Evolutionary conservation across 805 yeast genomes (phyloP).

Genomic region (Groenewaldozyma salmanticensis): DNA sequence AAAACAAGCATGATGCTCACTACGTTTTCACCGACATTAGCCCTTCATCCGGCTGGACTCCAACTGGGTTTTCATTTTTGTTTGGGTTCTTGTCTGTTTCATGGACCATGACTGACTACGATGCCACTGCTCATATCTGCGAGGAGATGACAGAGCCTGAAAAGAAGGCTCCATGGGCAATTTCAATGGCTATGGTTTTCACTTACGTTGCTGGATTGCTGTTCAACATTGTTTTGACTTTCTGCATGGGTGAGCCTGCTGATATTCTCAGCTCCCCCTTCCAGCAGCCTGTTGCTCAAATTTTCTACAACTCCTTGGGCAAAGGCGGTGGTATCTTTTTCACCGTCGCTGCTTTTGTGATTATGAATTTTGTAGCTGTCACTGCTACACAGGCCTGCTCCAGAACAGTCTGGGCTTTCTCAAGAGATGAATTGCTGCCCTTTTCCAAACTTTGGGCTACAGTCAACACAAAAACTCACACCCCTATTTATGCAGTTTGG

Average conservation of each 20-base stretch:
- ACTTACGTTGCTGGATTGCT: constrained; percentile 62
- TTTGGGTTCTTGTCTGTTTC: constrained; percentile 73
- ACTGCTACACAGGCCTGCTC: constrained; percentile 77
- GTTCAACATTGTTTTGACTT: constrained; percentile 60
- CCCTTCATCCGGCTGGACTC: constrained; percentile 45
- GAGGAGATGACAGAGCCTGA: constrained; percentile 77
- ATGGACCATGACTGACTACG: constrained; percentile 74
- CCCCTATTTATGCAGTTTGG: constrained; percentile 61
- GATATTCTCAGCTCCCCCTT: constrained; percentile 68
- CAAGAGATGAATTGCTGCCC: constrained; percentile 76
- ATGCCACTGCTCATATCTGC: constrained; percentile 69
- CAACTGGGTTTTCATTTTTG: constrained; percentile 57
- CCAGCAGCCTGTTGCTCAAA: constrained; percentile 66
- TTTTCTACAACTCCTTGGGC: constrained; percentile 45
- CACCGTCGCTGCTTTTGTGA: constrained; percentile 51
- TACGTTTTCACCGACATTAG: constrained; percentile 26
- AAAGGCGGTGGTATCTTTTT: constrained; percentile 16
- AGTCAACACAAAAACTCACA: constrained; percentile 46
- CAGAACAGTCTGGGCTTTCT: constrained; percentile 68
- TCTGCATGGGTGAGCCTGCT: constrained; percentile 61
- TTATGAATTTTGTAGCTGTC: constrained; percentile 55
- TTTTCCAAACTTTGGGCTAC: constrained; percentile 52
- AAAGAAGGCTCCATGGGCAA: constrained; percentile 63
- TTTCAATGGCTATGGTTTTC: constrained; percentile 52
- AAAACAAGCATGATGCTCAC: constrained; percentile 15